Percentiles rank a stretch among this genome's conserved stretches.
phyloP scores from a whole-genome alignment of 495 filamentous ascomycete genomes.

The Oidiodendron maius region DNA sequence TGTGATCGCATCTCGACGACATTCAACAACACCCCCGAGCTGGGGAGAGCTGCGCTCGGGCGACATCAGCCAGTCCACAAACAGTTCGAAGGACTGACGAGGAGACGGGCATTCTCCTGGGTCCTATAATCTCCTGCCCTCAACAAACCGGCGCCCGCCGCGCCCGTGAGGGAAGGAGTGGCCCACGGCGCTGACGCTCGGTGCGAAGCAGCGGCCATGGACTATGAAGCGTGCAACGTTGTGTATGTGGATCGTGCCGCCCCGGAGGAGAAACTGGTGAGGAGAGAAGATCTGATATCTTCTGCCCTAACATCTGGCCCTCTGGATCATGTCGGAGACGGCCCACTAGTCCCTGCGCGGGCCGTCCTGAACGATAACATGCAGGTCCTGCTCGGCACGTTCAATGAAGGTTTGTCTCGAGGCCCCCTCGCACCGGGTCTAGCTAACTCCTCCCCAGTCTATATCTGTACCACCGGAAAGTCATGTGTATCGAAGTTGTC shows the following conservation, averaged over 20 bases:
- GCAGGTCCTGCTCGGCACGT: conserved; percentile 39
- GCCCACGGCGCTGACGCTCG: too few relatives aligned
- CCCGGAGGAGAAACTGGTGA: conserved; percentile 54
- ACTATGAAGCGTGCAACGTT: conserved; percentile 66
- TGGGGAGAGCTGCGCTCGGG: too few relatives aligned
- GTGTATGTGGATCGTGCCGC: conserved; percentile 79
- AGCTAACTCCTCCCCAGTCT: conserved; percentile 43
- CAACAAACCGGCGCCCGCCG: too few relatives aligned
- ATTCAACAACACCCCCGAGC: too few relatives aligned
- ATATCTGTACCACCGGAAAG: conserved; percentile 62
- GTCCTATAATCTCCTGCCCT: too few relatives aligned
- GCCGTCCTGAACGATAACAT: conserved; percentile 38
- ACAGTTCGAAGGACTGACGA: too few relatives aligned
- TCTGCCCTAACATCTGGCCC: conserved; percentile 3
- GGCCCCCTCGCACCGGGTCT: background rate
- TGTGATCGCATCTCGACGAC: too few relatives aligned
- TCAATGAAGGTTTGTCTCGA: conserved; percentile 38
- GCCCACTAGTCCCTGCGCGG: conserved; percentile 6
- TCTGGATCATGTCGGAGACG: conserved; percentile 15
- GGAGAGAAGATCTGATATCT: conserved; percentile 24
- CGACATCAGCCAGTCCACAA: too few relatives aligned
- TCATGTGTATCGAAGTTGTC: conserved; percentile 66
- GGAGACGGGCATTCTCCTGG: too few relatives aligned
- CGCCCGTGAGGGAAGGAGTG: too few relatives aligned
- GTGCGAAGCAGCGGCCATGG: conserved; percentile 55